Conservation (phyloP, 140 eudicot genomes). For the Bidens hawaiensis region DNA sequence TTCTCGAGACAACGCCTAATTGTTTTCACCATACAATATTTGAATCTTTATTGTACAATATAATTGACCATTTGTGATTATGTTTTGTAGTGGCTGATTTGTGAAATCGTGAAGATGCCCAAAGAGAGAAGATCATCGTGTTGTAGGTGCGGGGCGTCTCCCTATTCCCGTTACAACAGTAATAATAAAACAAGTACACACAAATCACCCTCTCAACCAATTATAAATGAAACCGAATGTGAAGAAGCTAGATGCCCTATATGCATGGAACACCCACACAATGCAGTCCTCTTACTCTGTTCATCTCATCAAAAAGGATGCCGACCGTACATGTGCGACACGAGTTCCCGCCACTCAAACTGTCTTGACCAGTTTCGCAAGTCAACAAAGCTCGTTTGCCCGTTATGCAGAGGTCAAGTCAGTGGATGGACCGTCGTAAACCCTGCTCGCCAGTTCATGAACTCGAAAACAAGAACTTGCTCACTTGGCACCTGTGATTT, state of each 20-base stretch:
- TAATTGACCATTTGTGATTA: not conserved
- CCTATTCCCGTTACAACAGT: conserved; percentile 37
- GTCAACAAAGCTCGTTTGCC: conserved; percentile 48
- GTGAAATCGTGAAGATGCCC: conserved; percentile 42
- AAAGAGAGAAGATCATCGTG: conserved; percentile 56
- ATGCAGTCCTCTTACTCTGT: conserved; percentile 68
- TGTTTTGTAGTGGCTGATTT: not conserved
- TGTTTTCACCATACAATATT: not conserved
- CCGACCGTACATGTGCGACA: conserved; percentile 82
- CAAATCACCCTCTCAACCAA: conserved; percentile 20
- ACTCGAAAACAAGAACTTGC: conserved; percentile 50
- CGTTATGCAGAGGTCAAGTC: conserved; percentile 57
- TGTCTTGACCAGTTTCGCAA: conserved; percentile 73
- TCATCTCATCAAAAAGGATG: conserved; percentile 75
- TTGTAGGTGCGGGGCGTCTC: conserved; percentile 42
- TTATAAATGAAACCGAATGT: conserved; percentile 45
- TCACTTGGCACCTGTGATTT: conserved; percentile 50
- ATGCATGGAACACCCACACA: conserved; percentile 85
- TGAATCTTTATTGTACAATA: not conserved
- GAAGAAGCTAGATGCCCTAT: conserved; percentile 77
- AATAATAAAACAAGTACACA: conserved; percentile 22
- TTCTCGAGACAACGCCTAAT: not conserved
- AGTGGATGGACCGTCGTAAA: conserved; percentile 42
- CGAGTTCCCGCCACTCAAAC: conserved; percentile 76
- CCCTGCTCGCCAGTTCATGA: conserved; percentile 57